phyloP scores from a whole-genome alignment of 768 basidiomycete species.

The Mycena rebaudengoi region DNA sequence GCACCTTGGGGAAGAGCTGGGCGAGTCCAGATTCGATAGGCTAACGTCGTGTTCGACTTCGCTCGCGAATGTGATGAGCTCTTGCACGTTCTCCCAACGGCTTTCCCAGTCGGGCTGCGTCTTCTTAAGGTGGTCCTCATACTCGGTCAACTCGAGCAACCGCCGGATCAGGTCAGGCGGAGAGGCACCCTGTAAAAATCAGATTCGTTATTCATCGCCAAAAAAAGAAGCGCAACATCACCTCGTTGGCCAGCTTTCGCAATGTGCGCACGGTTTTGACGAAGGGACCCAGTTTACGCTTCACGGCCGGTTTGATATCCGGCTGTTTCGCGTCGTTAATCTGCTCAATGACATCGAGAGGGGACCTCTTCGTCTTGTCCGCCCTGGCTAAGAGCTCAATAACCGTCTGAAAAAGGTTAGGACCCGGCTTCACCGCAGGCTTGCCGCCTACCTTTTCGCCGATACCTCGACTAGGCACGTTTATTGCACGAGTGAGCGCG shows the following conservation, averaged over 20 bases:
- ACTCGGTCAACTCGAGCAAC: slow-evolving; percentile 65
- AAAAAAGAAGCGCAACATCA: slow-evolving; percentile 33
- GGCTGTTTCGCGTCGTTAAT: slow-evolving; percentile 69
- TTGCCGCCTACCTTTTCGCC: slow-evolving; percentile 74
- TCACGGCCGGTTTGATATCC: slow-evolving; percentile 73
- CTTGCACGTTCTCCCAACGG: slow-evolving; percentile 88
- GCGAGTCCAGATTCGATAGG: slow-evolving; percentile 23
- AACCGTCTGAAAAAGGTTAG: slow-evolving; percentile 56
- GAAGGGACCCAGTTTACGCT: slow-evolving; percentile 68
- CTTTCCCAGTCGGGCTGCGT: slow-evolving; percentile 79
- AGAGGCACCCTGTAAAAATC: slow-evolving; percentile 54
- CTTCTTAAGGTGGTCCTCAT: slow-evolving; percentile 73
- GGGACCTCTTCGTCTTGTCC: slow-evolving; percentile 57
- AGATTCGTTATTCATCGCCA: neutral
- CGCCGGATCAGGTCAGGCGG: slow-evolving; percentile 71
- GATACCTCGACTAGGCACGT: slow-evolving; percentile 74
- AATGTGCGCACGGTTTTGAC: slow-evolving; percentile 63
- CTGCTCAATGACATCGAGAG: slow-evolving; percentile 66
- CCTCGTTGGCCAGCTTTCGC: slow-evolving; percentile 62
- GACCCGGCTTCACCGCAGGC: neutral
- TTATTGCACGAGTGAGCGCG: slow-evolving; percentile 76
- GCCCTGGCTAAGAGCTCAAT: slow-evolving; percentile 64
- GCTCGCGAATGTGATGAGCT: slow-evolving; percentile 81
- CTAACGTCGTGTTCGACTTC: slow-evolving; percentile 53
- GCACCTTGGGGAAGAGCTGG: neutral